Conservation (phyloP, 805 yeast genomes). For the Saturnispora mendoncae region DNA sequence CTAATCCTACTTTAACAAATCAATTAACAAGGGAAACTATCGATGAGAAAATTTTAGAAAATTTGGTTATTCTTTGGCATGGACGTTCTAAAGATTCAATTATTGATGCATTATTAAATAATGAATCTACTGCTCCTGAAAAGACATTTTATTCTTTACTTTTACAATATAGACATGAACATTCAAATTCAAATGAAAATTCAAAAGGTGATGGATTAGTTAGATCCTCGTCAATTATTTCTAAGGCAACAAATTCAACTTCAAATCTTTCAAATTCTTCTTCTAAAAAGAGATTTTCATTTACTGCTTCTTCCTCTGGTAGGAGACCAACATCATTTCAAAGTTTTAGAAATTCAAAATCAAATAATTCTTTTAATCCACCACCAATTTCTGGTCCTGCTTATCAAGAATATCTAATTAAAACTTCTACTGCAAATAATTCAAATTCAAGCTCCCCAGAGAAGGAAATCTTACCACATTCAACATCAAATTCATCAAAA, state of each 20-base stretch:
- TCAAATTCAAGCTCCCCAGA: conserved; percentile 4
- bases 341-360: conserved; percentile 19
- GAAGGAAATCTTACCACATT: conserved; percentile 2
- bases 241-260: conserved; percentile 18
- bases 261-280: background rate
- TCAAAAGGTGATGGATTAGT: conserved; percentile 16
- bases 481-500: background rate
- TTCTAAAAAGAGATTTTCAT: conserved; percentile 34
- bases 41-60: conserved; percentile 45
- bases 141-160: conserved; percentile 32
- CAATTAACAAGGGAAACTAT: conserved; percentile 37
- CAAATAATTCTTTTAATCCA: conserved; percentile 16
- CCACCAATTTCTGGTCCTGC: conserved; percentile 15
- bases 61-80: conserved; percentile 50
- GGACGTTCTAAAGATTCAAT: conserved; percentile 37
- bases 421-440: conserved; percentile 11
- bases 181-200: conserved; percentile 16
- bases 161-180: conserved; percentile 31
- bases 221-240: conserved; percentile 26
- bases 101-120: conserved; percentile 21
- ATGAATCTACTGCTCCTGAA: conserved; percentile 26
- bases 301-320: conserved; percentile 35
- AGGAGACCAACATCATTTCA: conserved; percentile 41
- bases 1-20: conserved; percentile 44
- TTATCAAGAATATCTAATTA: conserved; percentile 16